Percentiles rank a stretch among this genome's conserved stretches.
phyloP scores from a whole-genome alignment of 306 rosid species.

The Malus fusca region DNA sequence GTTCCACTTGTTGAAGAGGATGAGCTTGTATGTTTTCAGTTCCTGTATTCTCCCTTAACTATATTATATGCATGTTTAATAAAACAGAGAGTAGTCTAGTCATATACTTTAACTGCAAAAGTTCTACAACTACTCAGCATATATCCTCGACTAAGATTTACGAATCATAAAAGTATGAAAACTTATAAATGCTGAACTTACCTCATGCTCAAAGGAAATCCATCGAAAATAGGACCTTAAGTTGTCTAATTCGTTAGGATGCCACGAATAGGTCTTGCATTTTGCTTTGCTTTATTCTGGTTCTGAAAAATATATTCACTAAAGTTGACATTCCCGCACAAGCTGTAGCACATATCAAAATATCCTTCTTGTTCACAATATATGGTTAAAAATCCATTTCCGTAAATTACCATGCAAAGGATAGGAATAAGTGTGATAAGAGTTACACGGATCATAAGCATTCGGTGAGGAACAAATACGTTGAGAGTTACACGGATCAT shows the following conservation, averaged over 20 bases:
- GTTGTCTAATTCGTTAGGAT: neutral
- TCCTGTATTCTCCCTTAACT: slow-evolving; percentile 3
- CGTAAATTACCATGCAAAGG: neutral
- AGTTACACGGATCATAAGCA: neutral
- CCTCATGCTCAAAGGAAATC: neutral
- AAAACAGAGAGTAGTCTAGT: neutral
- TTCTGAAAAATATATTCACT: neutral
- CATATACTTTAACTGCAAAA: neutral
- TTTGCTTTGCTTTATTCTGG: neutral
- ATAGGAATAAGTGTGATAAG: neutral
- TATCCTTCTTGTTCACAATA: neutral
- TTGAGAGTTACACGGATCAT: neutral
- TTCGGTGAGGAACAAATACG: neutral
- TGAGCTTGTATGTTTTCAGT: neutral
- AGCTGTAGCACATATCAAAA: neutral
- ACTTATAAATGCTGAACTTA: neutral
- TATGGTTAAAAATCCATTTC: neutral
- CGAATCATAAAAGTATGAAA: neutral
- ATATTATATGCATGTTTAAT: neutral
- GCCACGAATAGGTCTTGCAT: neutral
- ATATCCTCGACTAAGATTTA: neutral
- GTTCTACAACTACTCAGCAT: neutral
- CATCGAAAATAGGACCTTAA: neutral
- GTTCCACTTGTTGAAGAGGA: neutral
- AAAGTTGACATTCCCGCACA: neutral